Evolutionary conservation across 2,329 filamentous ascomycete species (phyloP).

Genomic region (Sclerotinia borealis): DNA sequence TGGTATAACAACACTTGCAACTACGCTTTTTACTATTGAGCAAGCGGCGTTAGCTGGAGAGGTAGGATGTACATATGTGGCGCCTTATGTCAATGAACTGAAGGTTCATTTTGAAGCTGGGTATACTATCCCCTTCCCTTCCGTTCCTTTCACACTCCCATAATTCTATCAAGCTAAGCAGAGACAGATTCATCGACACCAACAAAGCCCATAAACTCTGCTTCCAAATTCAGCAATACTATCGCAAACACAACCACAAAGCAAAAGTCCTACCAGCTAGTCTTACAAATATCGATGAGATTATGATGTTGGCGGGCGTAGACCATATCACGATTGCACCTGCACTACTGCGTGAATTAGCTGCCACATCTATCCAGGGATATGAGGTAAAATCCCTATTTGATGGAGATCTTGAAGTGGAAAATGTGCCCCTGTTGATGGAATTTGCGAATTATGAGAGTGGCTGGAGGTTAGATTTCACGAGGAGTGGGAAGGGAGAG

Average conservation of each 20-base stretch:
- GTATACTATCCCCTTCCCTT: slow-evolving; percentile 29
- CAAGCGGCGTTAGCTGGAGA: slow-evolving; percentile 54
- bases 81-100: slow-evolving; percentile 61
- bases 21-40: slow-evolving; percentile 55
- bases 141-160: too few relatives aligned
- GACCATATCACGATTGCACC: slow-evolving; percentile 56
- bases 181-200: slow-evolving; percentile 41
- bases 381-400: slow-evolving; percentile 19
- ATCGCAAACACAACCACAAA: slow-evolving; percentile 35
- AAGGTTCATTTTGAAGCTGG: slow-evolving; percentile 52
- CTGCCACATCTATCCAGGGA: slow-evolving; percentile 10
- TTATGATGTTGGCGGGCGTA: slow-evolving; percentile 51
- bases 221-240: slow-evolving; percentile 49
- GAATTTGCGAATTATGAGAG: slow-evolving; percentile 37
- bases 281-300: slow-evolving; percentile 50
- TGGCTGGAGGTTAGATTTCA: slow-evolving; percentile 47
- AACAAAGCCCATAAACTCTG: slow-evolving; percentile 36
- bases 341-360: slow-evolving; percentile 36
- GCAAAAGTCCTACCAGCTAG: slow-evolving; percentile 52
- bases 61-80: slow-evolving; percentile 54
- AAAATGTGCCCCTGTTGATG: neutral
- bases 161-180: neutral
- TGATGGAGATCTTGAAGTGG: slow-evolving; percentile 13
- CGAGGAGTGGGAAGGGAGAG: slow-evolving; percentile 40
- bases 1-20: slow-evolving; percentile 52